Conservation (phyloP, 2,329 filamentous ascomycete species). For the Trichoderma pleuroti region DNA sequence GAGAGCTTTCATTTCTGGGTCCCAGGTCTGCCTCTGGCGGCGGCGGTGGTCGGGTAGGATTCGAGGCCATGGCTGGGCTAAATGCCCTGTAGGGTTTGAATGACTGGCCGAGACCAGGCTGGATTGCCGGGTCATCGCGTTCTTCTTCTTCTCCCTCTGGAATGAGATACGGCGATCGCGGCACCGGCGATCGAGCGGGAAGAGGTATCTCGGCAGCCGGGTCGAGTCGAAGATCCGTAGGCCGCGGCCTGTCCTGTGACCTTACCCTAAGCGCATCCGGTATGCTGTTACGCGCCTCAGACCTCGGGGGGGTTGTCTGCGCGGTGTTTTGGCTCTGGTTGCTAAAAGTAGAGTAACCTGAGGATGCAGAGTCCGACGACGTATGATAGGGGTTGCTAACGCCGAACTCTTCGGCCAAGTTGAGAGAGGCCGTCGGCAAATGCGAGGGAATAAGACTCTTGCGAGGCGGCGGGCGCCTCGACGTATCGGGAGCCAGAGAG, state of each 20-base stretch:
- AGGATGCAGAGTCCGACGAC: constrained; percentile 61
- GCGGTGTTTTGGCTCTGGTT: constrained; percentile 59
- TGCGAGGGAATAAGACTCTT: constrained; percentile 44
- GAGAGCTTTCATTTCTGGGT: constrained; percentile 21
- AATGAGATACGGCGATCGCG: constrained; percentile 29
- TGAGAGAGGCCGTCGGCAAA: constrained; percentile 42
- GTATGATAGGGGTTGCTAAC: constrained; percentile 62
- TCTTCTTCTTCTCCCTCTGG: constrained; percentile 24
- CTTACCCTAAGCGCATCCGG: constrained; percentile 48
- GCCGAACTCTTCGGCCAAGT: constrained; percentile 59
- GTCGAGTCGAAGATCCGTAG: constrained; percentile 34
- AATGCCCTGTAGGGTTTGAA: constrained; percentile 20
- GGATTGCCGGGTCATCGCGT: constrained; percentile 25
- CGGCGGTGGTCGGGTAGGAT: neutral
- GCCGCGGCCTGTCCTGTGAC: constrained; percentile 40
- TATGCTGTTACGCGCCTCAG: constrained; percentile 35
- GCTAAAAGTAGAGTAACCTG: constrained; percentile 59
- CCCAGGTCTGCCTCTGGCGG: constrained; percentile 6
- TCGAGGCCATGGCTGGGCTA: neutral
- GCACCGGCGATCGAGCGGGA: constrained; percentile 26
- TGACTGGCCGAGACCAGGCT: constrained; percentile 23
- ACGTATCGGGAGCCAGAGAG: constrained; percentile 48
- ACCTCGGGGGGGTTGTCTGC: constrained; percentile 44
- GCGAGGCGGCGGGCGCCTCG: constrained; percentile 51
- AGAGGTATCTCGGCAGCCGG: constrained; percentile 29